Base-by-base conservation (phyloP, 1,284 basidiomycete species). In the Ganoderma resinaceum region DNA sequence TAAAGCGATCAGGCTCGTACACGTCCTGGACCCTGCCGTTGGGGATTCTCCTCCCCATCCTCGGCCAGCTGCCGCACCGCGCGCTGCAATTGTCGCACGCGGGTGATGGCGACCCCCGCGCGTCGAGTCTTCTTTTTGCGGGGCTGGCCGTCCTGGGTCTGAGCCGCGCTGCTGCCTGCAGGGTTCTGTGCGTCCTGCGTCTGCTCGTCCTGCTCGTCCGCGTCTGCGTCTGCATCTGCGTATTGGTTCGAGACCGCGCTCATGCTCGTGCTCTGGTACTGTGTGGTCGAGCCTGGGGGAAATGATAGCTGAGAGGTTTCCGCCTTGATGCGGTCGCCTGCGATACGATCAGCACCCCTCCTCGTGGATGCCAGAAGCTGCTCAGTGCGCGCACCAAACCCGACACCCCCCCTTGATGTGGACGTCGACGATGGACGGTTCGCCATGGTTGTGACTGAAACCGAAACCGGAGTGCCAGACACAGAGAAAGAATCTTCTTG, bases 121-220 rank as follows among this genome's bases (percentile, higher is more conserved):
- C 71, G 69, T 26, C 71, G 65, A 26, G 71, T 72, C 71, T 72
- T 72, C 71, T 70, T 70, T 69, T 69, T 72, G 66, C 60, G 68
- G 37, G 69, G 69, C 67, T 72, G 71, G 35, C 70, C 70, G 57
- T 72, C 70, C 7, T 55, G 61, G 59, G 55, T 64, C 66, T 67
- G 66, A 43, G 35, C 53, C 46, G 62, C 68, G 61, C 46, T 49
- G 46, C 11, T 49, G 46, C 58, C 49, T 66, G 65, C 4, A 46
- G 67, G 59, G 60, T 64, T 62, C 46, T 63, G 67, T 29, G 49
- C 46, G 16, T 68, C 67, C 29, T 62, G 53, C 35, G 43, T 38
- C 53, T 64, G 62, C 38, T 64, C 55, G 53, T 69, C 68, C 55
- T 69, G 61, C 23, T 72, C 71, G 61, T 72, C 71, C 38, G 37